Conservation (phyloP, 169 alveolate genomes). For the Cryptosporidium tyzzeri region DNA sequence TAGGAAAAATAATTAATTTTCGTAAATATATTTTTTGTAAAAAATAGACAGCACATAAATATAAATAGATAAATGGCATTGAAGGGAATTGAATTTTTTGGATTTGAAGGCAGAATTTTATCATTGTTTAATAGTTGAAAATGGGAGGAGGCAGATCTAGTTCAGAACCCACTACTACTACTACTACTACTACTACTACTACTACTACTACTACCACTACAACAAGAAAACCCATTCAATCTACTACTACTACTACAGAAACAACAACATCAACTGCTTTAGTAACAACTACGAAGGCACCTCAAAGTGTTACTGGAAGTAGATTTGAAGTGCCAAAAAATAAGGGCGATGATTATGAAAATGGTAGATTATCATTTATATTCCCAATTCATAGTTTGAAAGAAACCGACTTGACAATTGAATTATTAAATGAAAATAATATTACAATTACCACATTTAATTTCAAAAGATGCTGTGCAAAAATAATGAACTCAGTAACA, state of each 20-base stretch:
- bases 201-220: slow-evolving; percentile 42
- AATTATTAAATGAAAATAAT: slow-evolving; percentile 10
- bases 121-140: not conserved
- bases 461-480: slow-evolving; percentile 62
- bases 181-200: slow-evolving; percentile 64
- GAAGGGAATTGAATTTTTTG: not conserved
- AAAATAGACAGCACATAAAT: slow-evolving; percentile 5
- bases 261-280: slow-evolving; percentile 30
- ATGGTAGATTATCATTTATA: slow-evolving; percentile 46
- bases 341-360: not conserved
- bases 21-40: not conserved
- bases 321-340: slow-evolving; percentile 19
- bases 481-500: slow-evolving; percentile 9
- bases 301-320: not conserved
- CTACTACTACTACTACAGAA: slow-evolving; percentile 7
- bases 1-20: not conserved
- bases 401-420: slow-evolving; percentile 13
- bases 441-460: slow-evolving; percentile 21
- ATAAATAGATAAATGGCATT: not conserved
- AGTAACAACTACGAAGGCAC: slow-evolving; percentile 18
- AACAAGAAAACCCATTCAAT: slow-evolving; percentile 7
- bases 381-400: slow-evolving; percentile 30
- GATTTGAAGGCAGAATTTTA: not conserved
- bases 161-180: slow-evolving; percentile 39
- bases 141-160: slow-evolving; percentile 36